phyloP scores from a whole-genome alignment of 805 yeast species.

The Hemisphaericaspora nanyangensis region DNA sequence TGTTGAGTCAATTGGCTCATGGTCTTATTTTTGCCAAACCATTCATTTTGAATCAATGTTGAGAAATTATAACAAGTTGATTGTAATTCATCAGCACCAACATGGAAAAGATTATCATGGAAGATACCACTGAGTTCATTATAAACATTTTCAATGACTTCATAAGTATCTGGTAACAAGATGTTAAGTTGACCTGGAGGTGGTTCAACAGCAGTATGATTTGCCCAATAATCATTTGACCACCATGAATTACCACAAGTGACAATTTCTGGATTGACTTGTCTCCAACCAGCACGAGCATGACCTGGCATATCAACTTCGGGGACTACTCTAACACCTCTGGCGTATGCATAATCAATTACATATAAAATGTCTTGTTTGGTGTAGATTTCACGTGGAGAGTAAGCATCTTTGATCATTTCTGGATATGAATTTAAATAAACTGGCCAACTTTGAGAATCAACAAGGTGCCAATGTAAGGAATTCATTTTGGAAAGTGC shows the following conservation, averaged over 20 bases:
- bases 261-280: slow-evolving; percentile 22
- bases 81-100: slow-evolving; percentile 38
- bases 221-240: slow-evolving; percentile 18
- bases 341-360: slow-evolving; percentile 26
- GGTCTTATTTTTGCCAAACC: slow-evolving; percentile 26
- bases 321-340: slow-evolving; percentile 41
- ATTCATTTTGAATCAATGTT: slow-evolving; percentile 15
- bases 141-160: slow-evolving; percentile 29
- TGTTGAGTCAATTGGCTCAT: slow-evolving; percentile 26
- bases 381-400: slow-evolving; percentile 25
- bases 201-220: slow-evolving; percentile 31
- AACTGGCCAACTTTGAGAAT: slow-evolving; percentile 41
- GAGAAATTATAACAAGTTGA: slow-evolving; percentile 32
- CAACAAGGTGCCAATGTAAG: slow-evolving; percentile 40
- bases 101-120: slow-evolving; percentile 36
- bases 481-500: slow-evolving; percentile 34
- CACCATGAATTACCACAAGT: slow-evolving; percentile 28
- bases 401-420: slow-evolving; percentile 37
- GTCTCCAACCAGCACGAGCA: slow-evolving; percentile 36
- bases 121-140: slow-evolving; percentile 29
- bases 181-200: slow-evolving; percentile 41
- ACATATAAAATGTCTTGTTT: slow-evolving; percentile 22
- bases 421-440: slow-evolving; percentile 27
- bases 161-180: slow-evolving; percentile 26
- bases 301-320: slow-evolving; percentile 44